These are phyloP conservation scores for Marasmius fiardii DNA, from an alignment of 1,284 basidiomycete species.

Conservation along the genomic window DNA sequence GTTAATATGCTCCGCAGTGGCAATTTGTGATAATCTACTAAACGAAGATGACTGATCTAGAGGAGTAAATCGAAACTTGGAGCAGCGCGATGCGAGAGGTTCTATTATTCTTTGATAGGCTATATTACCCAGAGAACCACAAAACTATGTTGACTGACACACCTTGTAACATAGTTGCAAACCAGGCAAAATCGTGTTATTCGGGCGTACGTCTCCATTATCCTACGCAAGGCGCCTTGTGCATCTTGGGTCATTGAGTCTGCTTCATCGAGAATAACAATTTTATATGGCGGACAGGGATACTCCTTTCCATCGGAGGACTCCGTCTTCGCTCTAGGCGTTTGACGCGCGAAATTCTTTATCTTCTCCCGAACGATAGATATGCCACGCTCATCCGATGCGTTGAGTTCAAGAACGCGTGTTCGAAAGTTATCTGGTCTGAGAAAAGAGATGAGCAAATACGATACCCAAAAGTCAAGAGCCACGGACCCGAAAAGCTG, in stretches of 20 bases:
- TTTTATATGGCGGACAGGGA: conserved; percentile 98
- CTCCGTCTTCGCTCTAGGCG: conserved; percentile 74
- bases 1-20: conserved; percentile 54
- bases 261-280: conserved; percentile 98
- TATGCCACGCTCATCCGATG: conserved; percentile 98
- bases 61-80: conserved; percentile 97
- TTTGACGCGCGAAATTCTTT: conserved; percentile 97
- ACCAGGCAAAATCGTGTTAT: conserved; percentile 99
- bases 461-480: background rate
- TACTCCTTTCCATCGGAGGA: conserved; percentile 83
- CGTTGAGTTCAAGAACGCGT: conserved; percentile 97
- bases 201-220: conserved; percentile 97
- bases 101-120: conserved; percentile 89
- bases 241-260: conserved; percentile 99
- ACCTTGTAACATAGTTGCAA: conserved; percentile 99
- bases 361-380: conserved; percentile 97
- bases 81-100: conserved; percentile 97
- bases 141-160: conserved; percentile 18
- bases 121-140: background rate
- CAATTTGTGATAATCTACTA: conserved; percentile 79
- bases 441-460: background rate
- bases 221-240: conserved; percentile 91
- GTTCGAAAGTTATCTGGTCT: conserved; percentile 94
- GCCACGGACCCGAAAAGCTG: conserved; percentile 85
- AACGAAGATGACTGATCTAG: conserved; percentile 80